These are phyloP conservation scores for Fragaria iinumae DNA, from an alignment of 306 rosid genomes.

Conservation along the genomic window DNA sequence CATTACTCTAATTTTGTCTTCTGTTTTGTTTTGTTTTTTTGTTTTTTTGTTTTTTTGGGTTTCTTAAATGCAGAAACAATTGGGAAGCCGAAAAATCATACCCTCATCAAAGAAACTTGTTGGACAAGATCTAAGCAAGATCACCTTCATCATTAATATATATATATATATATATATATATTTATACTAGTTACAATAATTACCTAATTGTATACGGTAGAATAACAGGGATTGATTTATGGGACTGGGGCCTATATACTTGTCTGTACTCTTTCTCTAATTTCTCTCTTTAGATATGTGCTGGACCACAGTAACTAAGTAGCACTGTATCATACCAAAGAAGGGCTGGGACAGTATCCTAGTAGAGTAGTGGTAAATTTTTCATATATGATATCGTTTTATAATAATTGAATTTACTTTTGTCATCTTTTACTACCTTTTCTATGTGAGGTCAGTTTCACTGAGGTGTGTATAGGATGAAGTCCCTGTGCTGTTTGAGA, in stretches of 20 bases:
- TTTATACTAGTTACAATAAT: conserved; percentile 73
- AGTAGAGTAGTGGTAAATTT: conserved; percentile 7
- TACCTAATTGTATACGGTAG: conserved; percentile 61
- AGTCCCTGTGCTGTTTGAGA: neutral
- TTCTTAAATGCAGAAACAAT: conserved; percentile 51
- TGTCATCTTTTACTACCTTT: neutral
- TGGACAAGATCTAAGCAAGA: conserved; percentile 54
- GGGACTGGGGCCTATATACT: conserved; percentile 41
- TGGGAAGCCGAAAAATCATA: conserved; percentile 62
- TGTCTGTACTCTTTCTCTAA: conserved; percentile 23
- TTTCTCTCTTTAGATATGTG: conserved; percentile 31
- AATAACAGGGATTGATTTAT: conserved; percentile 56
- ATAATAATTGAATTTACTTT: conserved; percentile 25
- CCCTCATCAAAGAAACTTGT: conserved; percentile 46
- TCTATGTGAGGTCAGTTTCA: conserved; percentile 2
- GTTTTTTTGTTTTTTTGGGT: no score
- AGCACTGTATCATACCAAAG: conserved; percentile 26
- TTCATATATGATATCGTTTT: conserved; percentile 1
- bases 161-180: conserved; percentile 13
- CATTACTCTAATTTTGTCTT: neutral
- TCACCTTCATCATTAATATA: conserved; percentile 35
- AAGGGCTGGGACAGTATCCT: neutral
- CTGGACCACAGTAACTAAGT: conserved; percentile 40
- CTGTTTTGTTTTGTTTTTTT: neutral
- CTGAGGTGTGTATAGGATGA: neutral